Base-by-base conservation (phyloP, 2,329 filamentous ascomycete species). In the Sclerotinia trifoliorum region DNA sequence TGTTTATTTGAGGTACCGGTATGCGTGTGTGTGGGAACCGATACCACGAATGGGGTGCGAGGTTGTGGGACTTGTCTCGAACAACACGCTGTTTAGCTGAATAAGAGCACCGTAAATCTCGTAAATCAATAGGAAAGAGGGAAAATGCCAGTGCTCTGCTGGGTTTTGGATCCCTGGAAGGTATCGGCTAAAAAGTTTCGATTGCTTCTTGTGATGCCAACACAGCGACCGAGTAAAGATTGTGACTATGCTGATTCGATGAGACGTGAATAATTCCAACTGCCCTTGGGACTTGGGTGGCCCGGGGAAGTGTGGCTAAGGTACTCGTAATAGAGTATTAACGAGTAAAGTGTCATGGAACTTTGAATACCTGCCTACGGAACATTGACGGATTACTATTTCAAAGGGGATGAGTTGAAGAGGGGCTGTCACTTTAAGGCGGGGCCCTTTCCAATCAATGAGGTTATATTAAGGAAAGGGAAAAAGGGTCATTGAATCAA, bases 131-230 rank as follows among this genome's bases (percentile, higher is more conserved):
- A 44, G 54, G 24, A 32, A 19, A 60, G 1, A 26, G 35, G 5
- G 24, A 32, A 24, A n/a, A 24, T 15, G 51, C 21, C 26, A 19
- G 63, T 44, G 35, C 51, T 56, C 11, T 55, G 49, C 32, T 54
- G 62, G 39, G 29, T 32, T 26, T 46, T 42, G 32, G 24, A 66
- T 66, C 65, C 65, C 63, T 65, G 63, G 19, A 19, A 58, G n/a
- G 57, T 46, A 35, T 67, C 65, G 65, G 65, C 56, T 67, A 67
- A 67, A 54, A 61, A 58, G 26, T 67, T 51, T 69, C 57, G 67
- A 62, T 62, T 71, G 70, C 63, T 70, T 69, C 69, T 73, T 71
- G 69, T 68, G 71, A 70, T 73, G 71, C 72, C 72, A 73, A 68
- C 72, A 65, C 69, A 73, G 70, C 70, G 65, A 52, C 49, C 49